Evolutionary conservation across 2,329 filamentous ascomycete species (phyloP).

Genomic region (Pyrenochaeta sp.): DNA sequence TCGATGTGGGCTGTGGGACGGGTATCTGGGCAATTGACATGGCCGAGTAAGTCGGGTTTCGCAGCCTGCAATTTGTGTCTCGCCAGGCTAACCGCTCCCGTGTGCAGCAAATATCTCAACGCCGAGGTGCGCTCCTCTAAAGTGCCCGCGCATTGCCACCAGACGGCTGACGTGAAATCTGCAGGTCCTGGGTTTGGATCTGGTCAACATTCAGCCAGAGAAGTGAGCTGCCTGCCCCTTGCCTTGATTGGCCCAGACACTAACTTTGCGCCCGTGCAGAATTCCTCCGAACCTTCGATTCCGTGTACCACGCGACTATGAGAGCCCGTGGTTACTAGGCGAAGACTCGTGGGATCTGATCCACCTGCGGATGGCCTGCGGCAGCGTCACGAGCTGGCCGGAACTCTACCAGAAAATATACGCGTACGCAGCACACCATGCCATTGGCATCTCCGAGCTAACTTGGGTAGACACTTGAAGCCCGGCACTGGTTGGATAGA

Average conservation of each 20-base stretch:
- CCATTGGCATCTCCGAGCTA: constrained; percentile 24
- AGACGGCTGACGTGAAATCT: constrained; percentile 36
- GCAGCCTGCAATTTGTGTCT: constrained; percentile 17
- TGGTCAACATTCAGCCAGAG: constrained; percentile 68
- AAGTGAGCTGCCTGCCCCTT: constrained; percentile 55
- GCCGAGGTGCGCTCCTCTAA: constrained; percentile 56
- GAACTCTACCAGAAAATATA: constrained; percentile 76
- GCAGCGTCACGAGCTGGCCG: constrained; percentile 79
- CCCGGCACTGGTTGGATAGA: constrained; percentile 81
- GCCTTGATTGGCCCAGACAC: constrained; percentile 47
- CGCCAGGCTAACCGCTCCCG: constrained; percentile 38
- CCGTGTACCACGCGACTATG: constrained; percentile 75
- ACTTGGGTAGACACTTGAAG: constrained; percentile 71
- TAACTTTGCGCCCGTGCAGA: constrained; percentile 57
- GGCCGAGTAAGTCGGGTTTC: constrained; percentile 68
- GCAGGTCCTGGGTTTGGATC: constrained; percentile 67
- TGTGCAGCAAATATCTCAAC: constrained; percentile 60
- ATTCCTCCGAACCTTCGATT: constrained; percentile 76
- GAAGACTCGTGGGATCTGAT: constrained; percentile 81
- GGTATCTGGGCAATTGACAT: constrained; percentile 93
- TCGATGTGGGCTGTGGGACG: constrained; percentile 82
- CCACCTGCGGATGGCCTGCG: constrained; percentile 80
- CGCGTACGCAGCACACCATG: constrained; percentile 57
- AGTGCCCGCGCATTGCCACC: constrained; percentile 19
- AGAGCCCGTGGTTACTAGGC: constrained; percentile 74